Evolutionary conservation across 805 yeast species (phyloP), one percentile per base, ranked within the genome.

Genomic region (Scheffersomyces coipomensis): DNA sequence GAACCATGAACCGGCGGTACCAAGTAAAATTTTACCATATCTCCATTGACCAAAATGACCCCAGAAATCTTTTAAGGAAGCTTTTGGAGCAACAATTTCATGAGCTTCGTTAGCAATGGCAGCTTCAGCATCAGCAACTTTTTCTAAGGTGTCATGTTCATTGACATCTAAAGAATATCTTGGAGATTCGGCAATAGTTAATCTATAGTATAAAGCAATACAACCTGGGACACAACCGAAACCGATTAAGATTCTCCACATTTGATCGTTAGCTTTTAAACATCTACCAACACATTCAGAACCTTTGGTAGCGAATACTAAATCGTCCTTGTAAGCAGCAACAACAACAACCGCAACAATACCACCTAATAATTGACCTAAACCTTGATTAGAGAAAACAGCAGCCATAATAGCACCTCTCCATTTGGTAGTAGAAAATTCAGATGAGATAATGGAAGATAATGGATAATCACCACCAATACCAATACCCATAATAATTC

Each of bases 371-470:
- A 89, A 77, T 73, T 90, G 97, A 65, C 97, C 97, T 82, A 93
- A 80, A 67, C 97, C 97, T 72, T 90, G 97, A 74, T 89, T 89
- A 42, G 97, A 91, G 66, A 90, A 90, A 41, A 88, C 96, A 21
- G 96, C 95, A 59, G 87, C 89, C 96, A 88, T 88, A 54, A 88
- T 88, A 49, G 96, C 96, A 77, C 97, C 97, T 81, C 97, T 86
- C 95, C 96, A 88, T 66, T 85, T 88, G 50, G 96, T 88, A 43
- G 96, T 87, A 19, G 96, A 78, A 57, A 88, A 88, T 73, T 88
- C 97, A 42, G 96, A 83, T 8, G 96, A 84, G 49, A 88, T 88
- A 62, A 88, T 84, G n/a, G 96, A 87, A 13, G 96, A 87, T 56
- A 89, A 75, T 51, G 97, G 96, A 64, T 88, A 88, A 71, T 88